These are phyloP conservation scores for Capsella rubella DNA, from an alignment of 441 rosid species.

Conservation along the genomic window DNA sequence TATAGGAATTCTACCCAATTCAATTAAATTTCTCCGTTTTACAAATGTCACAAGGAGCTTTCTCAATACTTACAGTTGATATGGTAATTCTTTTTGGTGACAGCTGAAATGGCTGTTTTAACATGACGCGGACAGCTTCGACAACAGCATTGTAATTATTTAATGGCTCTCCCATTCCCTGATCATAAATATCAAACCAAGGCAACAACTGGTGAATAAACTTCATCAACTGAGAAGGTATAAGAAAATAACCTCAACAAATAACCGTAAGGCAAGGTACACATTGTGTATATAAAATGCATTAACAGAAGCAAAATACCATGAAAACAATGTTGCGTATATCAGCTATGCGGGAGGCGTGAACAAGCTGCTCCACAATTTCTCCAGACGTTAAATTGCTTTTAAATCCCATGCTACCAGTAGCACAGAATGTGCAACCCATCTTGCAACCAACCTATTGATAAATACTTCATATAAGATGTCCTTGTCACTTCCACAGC, in stretches of 20 bases:
- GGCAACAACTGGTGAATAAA: constrained; percentile 23
- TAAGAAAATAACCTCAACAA: not conserved
- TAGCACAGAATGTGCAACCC: constrained; percentile 98
- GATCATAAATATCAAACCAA: constrained; percentile 41
- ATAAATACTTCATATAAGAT: constrained; percentile 11
- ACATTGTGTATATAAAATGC: not conserved
- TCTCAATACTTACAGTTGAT: constrained; percentile 69
- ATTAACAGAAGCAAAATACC: constrained; percentile 50
- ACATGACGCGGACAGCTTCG: constrained; percentile 82
- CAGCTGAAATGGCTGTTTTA: constrained; percentile 78
- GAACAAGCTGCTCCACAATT: constrained; percentile 94
- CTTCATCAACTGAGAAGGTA: not conserved
- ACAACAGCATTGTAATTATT: constrained; percentile 88
- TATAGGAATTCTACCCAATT: not conserved
- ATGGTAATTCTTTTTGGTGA: constrained; percentile 89
- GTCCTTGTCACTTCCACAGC: not conserved
- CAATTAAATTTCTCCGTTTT: not conserved
- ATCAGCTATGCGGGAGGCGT: constrained; percentile 74
- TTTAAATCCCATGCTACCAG: constrained; percentile 97
- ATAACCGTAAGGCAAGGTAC: constrained; percentile 18
- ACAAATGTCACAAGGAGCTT: constrained; percentile 1
- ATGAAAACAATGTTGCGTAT: constrained; percentile 95
- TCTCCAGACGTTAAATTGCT: constrained; percentile 86
- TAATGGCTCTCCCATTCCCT: constrained; percentile 99
- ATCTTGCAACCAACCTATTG: constrained; percentile 96